These are phyloP conservation scores for Aspergillus phoenicis DNA, from an alignment of 2,329 filamentous ascomycete genomes.

Conservation along the genomic window DNA sequence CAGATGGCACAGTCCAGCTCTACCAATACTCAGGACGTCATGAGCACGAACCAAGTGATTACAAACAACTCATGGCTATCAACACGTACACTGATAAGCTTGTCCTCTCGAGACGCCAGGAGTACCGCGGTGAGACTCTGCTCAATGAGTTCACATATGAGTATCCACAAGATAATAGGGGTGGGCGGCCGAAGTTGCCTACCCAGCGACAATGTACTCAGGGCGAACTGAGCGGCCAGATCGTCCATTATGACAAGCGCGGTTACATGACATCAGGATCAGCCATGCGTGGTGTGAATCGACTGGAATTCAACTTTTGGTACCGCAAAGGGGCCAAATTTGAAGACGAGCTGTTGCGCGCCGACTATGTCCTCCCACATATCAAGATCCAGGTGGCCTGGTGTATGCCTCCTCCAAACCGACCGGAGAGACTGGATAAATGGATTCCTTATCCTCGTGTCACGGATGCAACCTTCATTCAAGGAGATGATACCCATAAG, in stretches of 20 bases:
- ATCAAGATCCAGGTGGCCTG: constrained; percentile 57
- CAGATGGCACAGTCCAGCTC: constrained; percentile 41
- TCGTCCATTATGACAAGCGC: constrained; percentile 54
- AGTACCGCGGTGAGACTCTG: constrained; percentile 46
- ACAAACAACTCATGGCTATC: constrained; percentile 45
- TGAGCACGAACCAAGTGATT: constrained; percentile 47
- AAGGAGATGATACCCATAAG: constrained; percentile 54
- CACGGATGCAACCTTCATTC: constrained; percentile 56
- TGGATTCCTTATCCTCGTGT: constrained; percentile 59
- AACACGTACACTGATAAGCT: constrained; percentile 52
- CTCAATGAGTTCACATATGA: constrained; percentile 54
- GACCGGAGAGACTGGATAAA: constrained; percentile 52
- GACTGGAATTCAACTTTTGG: constrained; percentile 55
- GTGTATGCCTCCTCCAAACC: constrained; percentile 53
- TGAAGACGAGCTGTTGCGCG: constrained; percentile 57
- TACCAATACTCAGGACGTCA: constrained; percentile 43
- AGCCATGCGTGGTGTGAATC: constrained; percentile 53
- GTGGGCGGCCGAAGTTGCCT: constrained; percentile 37
- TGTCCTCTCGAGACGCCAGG: constrained; percentile 46
- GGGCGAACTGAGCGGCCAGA: constrained; percentile 49
- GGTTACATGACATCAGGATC: constrained; percentile 57
- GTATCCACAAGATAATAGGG: constrained; percentile 21
- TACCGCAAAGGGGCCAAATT: constrained; percentile 57
- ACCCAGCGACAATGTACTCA: constrained; percentile 49
- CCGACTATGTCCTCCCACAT: constrained; percentile 56